Evolutionary conservation across 352 stramenopile species (phyloP), one percentile per base, ranked within the genome.

Genomic region (Elongisporangium senticosum): DNA sequence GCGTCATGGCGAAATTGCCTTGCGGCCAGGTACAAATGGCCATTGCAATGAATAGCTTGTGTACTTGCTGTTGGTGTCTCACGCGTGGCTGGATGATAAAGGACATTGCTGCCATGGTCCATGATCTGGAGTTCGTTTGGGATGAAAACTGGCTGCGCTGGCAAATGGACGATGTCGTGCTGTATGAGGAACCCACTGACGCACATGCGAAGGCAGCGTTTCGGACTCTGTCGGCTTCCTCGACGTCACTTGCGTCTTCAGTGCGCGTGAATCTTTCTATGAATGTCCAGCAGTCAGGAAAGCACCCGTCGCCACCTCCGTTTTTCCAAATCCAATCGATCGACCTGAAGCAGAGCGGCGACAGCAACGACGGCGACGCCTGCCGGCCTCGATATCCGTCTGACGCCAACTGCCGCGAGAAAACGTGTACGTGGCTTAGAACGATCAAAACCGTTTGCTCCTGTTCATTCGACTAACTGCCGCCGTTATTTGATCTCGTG

Each of bases 141-240:
- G 72, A 77, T 54, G 49, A 58, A 3, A 20, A 71, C n/a, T 89
- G 79, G 76, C 53, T 89, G 52, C 76, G 79, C 0, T 87, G 79
- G 77, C 75, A 74, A 61, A 67, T 89, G 53, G 65, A 89, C 54
- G 68, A 75, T 28, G 55, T 71, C 0, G 33, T 89, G 48, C 33
- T 86, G n/a, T 59, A 69, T 22, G 77, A 89, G 62, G 71, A 83
- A 37, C 65, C 69, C 39, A 59, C 79, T 17, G 21, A 51, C 19
- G 33, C 26, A 2, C 5, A 11, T 11, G 13, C 33, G 17, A 43
- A 43, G 33, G 4, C 33, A 17, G 33, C 33, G 15, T 17, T 10
- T 17, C 8, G 33, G 17, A 59, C 13, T 3, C 43, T 43, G 15
- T 14, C 53, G 17, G 60, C 28, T 47, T 28, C 43, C 20, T 37